These are phyloP conservation scores for Mycena rebaudengoi DNA, from an alignment of 768 basidiomycete species.

Conservation along the genomic window DNA sequence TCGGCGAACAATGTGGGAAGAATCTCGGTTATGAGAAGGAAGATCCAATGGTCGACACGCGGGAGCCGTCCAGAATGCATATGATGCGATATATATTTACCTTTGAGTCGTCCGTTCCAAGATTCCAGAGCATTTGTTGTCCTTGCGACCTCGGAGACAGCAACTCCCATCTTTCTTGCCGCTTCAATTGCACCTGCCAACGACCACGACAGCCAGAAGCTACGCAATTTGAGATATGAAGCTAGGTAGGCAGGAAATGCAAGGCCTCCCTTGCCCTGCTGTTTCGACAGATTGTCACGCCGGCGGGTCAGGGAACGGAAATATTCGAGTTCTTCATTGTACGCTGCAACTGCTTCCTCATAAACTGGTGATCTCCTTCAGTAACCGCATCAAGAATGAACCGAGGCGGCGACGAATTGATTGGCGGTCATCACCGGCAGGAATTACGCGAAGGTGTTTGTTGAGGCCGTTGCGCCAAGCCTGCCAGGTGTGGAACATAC, in stretches of 20 bases:
- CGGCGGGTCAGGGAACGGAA: conserved; percentile 16
- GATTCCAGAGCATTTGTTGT: conserved; percentile 48
- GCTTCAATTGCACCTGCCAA: conserved; percentile 35
- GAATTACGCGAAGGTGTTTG: conserved; percentile 31
- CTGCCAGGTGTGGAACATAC: conserved; percentile 40
- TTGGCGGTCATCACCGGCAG: conserved; percentile 32
- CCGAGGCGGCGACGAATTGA: conserved; percentile 25
- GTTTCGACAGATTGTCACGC: conserved; percentile 14
- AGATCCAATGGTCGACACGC: conserved; percentile 1
- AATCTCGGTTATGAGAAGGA: not conserved
- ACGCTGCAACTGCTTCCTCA: conserved; percentile 25
- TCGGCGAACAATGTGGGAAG: not conserved
- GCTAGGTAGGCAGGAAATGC: conserved; percentile 33
- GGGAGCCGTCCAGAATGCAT: conserved; percentile 5
- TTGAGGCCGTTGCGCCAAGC: conserved; percentile 42
- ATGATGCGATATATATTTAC: not conserved
- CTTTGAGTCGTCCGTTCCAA: conserved; percentile 35
- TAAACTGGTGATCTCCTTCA: conserved; percentile 34
- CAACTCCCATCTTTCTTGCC: conserved; percentile 29
- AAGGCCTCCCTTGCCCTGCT: conserved; percentile 29
- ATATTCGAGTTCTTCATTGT: conserved; percentile 26
- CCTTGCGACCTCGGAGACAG: conserved; percentile 31
- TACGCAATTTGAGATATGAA: conserved; percentile 20
- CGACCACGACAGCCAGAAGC: conserved; percentile 43
- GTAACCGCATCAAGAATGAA: conserved; percentile 28